Evolutionary conservation across 768 basidiomycete genomes (phyloP).

Genomic region (Sporobolomyces pararoseus): DNA sequence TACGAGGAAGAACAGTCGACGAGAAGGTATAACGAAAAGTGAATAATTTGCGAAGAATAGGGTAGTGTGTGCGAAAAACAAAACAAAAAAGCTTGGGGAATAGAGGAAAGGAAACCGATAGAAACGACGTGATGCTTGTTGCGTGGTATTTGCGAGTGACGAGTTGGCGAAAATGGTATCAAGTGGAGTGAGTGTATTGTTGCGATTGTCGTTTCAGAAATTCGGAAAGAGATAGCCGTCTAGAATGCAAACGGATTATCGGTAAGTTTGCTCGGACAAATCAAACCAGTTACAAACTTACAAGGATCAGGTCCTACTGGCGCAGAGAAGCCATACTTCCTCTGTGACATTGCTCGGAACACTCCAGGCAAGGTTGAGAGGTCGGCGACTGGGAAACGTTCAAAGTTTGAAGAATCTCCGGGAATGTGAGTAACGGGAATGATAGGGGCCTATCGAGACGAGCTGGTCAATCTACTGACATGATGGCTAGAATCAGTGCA

Average conservation of each 20-base stretch:
- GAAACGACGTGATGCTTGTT: too few relatives aligned
- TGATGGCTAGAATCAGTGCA: not conserved
- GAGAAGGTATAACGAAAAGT: not conserved
- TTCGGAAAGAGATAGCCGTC: conserved; percentile 39
- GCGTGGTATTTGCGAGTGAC: too few relatives aligned
- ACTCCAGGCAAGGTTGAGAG: conserved; percentile 41
- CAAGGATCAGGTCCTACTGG: conserved; percentile 34
- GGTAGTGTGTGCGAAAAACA: too few relatives aligned
- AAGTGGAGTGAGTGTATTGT: too few relatives aligned
- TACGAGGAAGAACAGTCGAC: too few relatives aligned
- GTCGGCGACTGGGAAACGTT: conserved; percentile 38
- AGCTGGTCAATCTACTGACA: not conserved
- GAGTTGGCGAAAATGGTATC: too few relatives aligned
- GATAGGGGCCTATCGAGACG: conserved; percentile 66
- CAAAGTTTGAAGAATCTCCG: conserved; percentile 44
- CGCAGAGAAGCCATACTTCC: conserved; percentile 29
- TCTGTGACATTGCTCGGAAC: conserved; percentile 34
- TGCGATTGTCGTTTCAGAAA: too few relatives aligned
- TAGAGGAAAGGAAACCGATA: too few relatives aligned
- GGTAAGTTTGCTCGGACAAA: not conserved
- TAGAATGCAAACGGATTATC: not conserved
- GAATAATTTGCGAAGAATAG: too few relatives aligned
- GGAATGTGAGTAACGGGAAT: conserved; percentile 55
- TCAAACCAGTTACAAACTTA: not conserved
- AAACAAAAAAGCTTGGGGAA: too few relatives aligned